Percentiles rank a stretch among this genome's conserved stretches.
Evolutionary conservation across 31 red algal genomes (phyloP).

Genomic region (Endocladia muricata): DNA sequence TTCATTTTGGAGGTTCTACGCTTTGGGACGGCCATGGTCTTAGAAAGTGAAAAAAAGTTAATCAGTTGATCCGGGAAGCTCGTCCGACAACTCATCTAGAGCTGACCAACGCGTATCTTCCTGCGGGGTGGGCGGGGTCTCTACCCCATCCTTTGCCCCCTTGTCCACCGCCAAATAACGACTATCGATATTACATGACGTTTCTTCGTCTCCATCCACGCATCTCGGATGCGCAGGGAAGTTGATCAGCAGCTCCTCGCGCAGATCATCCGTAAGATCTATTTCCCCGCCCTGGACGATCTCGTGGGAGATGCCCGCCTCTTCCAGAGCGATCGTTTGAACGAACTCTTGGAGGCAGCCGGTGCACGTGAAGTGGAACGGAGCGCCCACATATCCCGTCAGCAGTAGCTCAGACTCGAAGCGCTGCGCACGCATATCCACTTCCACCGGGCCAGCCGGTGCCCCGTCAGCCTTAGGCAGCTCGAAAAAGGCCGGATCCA

Average conservation of each 20-base stretch:
- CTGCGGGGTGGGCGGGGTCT: not conserved
- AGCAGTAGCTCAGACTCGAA: constrained; percentile 4
- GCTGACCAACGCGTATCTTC: not conserved
- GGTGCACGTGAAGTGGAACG: not conserved
- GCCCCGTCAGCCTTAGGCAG: not conserved
- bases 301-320: not conserved
- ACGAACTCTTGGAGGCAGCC: not conserved
- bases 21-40: too few relatives aligned
- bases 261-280: not conserved
- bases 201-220: not conserved
- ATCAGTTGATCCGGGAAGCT: too few relatives aligned
- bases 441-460: not conserved
- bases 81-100: too few relatives aligned
- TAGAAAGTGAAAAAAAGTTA: too few relatives aligned
- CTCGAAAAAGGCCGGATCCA: not conserved
- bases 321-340: not conserved
- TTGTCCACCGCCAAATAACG: constrained; percentile 12
- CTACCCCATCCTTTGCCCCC: not conserved
- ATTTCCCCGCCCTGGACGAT: not conserved
- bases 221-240: not conserved
- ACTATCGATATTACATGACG: not conserved
- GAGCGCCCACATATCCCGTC: not conserved
- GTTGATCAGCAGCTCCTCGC: not conserved
- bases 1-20: too few relatives aligned
- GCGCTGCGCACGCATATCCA: not conserved